Evolutionary conservation across 768 basidiomycete species (phyloP).

Genomic region (Amanita rimosa): DNA sequence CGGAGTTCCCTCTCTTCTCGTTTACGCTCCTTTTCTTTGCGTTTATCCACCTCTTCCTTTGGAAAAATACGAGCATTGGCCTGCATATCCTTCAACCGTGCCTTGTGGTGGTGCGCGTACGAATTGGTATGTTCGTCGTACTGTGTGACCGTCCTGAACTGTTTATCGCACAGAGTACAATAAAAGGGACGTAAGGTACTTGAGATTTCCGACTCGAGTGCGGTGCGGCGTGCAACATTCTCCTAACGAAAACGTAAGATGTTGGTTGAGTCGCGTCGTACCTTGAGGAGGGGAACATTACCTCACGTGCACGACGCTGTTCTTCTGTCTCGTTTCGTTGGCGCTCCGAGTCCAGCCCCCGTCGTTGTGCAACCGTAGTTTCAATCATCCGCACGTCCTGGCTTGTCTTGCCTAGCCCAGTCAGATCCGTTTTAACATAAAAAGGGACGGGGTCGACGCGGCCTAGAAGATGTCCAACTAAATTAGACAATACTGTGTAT

Average conservation of each 20-base stretch:
- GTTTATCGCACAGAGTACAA: slow-evolving; percentile 76
- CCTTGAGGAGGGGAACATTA: slow-evolving; percentile 16
- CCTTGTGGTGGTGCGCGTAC: slow-evolving; percentile 80
- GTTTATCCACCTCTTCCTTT: slow-evolving; percentile 57
- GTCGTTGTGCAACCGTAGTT: slow-evolving; percentile 73
- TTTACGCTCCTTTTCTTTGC: slow-evolving; percentile 79
- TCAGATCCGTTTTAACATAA: slow-evolving; percentile 64
- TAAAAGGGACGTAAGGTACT: slow-evolving; percentile 66
- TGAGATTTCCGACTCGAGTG: slow-evolving; percentile 57
- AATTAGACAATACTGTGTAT: neutral
- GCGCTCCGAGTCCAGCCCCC: slow-evolving; percentile 71
- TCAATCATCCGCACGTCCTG: slow-evolving; percentile 82
- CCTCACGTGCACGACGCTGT: slow-evolving; percentile 65
- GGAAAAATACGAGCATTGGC: slow-evolving; percentile 55
- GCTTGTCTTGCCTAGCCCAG: slow-evolving; percentile 67
- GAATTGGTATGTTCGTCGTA: slow-evolving; percentile 89
- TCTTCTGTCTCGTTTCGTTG: slow-evolving; percentile 73
- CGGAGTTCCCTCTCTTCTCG: slow-evolving; percentile 79
- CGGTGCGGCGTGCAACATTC: slow-evolving; percentile 49
- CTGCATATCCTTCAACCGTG: slow-evolving; percentile 75
- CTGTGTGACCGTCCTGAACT: slow-evolving; percentile 77
- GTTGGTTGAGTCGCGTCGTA: neutral
- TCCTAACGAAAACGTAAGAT: slow-evolving; percentile 31
- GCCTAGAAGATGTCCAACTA: slow-evolving; percentile 30
- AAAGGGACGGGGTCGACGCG: slow-evolving; percentile 81